Percentiles rank a stretch among this genome's conserved stretches.
phyloP scores from a whole-genome alignment of 2,329 filamentous ascomycete genomes.

The Sordariomycetes sp. region DNA sequence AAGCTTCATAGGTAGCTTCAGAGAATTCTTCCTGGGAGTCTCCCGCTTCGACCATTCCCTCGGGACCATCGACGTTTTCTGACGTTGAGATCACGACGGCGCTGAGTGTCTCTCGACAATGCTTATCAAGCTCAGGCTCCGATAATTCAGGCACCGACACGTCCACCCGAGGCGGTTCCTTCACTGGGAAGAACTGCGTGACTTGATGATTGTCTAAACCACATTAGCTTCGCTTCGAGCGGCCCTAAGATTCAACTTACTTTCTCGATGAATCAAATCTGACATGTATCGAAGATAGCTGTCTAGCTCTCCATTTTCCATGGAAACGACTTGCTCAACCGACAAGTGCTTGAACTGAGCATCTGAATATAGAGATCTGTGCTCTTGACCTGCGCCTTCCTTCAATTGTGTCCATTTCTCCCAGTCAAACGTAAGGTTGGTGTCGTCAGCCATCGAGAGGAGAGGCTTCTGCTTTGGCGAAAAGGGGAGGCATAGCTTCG shows the following conservation, averaged over 20 bases:
- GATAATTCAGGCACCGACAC: conserved; percentile 10
- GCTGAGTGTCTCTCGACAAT: conserved; percentile 1
- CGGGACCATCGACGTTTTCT: background rate
- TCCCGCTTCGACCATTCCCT: no score
- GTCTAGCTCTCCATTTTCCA: conserved; percentile 53
- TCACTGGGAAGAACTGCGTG: conserved; percentile 24
- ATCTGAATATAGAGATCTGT: conserved; percentile 5
- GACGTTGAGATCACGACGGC: background rate
- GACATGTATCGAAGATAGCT: conserved; percentile 47
- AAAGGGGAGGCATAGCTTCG: conserved; percentile 74
- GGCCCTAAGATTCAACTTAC: conserved; percentile 13
- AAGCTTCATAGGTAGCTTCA: conserved; percentile 8
- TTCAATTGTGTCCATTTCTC: conserved; percentile 51
- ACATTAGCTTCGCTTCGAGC: background rate
- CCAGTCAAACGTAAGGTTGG: conserved; percentile 53
- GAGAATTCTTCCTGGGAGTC: no score
- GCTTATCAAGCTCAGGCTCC: conserved; percentile 14
- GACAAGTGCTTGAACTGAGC: conserved; percentile 38
- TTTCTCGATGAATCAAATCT: conserved; percentile 20
- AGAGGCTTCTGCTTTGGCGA: conserved; percentile 24
- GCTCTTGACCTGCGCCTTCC: conserved; percentile 8
- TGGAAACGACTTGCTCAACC: conserved; percentile 52
- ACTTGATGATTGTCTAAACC: conserved; percentile 16
- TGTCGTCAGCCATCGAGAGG: conserved; percentile 4
- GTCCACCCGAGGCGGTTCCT: conserved; percentile 10